Base-by-base conservation (phyloP, 805 yeast genomes). In the Candida palmyrensis region DNA sequence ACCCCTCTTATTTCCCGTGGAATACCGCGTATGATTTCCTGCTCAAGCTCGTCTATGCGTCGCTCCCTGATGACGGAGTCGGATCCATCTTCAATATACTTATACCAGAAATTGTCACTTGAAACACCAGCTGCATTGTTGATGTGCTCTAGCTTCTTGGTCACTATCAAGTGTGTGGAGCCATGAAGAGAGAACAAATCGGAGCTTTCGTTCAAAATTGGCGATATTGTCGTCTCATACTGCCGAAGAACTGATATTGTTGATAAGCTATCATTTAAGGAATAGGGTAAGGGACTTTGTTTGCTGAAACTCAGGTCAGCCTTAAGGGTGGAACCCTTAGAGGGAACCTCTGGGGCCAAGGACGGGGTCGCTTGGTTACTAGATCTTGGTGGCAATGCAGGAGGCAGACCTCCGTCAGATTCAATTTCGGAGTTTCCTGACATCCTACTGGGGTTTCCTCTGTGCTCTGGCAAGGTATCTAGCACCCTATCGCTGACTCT, bases 1-100 rank as follows among this genome's bases (percentile, higher is more conserved):
- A 51, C 35, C 3, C 55, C 45, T 26, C 69, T 45, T 28, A 57
- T 41, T 2, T 44, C 40, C 2, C 24, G 41, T 1, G 71, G 67
- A 4, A 66, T 51, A 1, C 68, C 68, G 3, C 34, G 23, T 1
- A 45, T 20, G 13, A 65, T 29, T 7, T 51, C 43, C 4, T 28
- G 17, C 35, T 59, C 64, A 18, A 60, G 37, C 18, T 13, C n/a
- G 7, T 18, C 18, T 3, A 31, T 25, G 5, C 23, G 19, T n/a
- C 32, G 27, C 14, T 17, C 24, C 7, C 37, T 4, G 8, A 27
- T 29, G 10, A 11, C 20, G 29, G 18, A 21, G 16, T 26, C 21
- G 13, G 16, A 18, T 15, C 25, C 14, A 11, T 20, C 29, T 10
- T 17, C 19, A 19, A 19, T 24, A 19, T 19, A 26, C 13, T 14